These are phyloP conservation scores for Colletotrichum sp. DNA, from an alignment of 2,329 filamentous ascomycete genomes.

Conservation along the genomic window DNA sequence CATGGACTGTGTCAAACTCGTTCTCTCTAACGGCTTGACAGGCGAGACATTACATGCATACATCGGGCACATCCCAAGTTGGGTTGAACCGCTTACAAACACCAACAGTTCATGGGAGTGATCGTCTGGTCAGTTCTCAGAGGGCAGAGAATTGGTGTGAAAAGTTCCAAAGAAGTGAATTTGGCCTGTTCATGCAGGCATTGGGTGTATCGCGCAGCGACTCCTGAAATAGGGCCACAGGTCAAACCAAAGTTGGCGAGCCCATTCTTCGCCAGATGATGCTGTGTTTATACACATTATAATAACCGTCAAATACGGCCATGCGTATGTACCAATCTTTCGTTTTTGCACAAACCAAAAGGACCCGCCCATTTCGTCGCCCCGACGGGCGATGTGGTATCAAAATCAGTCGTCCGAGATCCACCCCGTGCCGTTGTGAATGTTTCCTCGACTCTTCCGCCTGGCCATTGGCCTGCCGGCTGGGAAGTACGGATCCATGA, in stretches of 20 bases:
- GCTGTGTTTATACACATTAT: slow-evolving; percentile 9
- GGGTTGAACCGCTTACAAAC: not conserved
- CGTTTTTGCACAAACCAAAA: not conserved
- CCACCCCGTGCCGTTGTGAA: slow-evolving; percentile 7
- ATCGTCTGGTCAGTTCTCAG: not conserved
- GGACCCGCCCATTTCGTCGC: not conserved
- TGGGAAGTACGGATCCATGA: slow-evolving; percentile 15
- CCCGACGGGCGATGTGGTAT: not conserved
- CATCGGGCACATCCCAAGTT: not conserved
- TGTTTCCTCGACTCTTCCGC: not conserved
- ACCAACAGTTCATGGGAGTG: not conserved
- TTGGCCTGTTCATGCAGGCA: not conserved
- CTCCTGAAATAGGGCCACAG: not conserved
- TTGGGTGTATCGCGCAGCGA: not conserved
- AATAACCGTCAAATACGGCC: not conserved
- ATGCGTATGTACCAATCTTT: not conserved
- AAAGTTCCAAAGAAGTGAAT: slow-evolving; percentile 1
- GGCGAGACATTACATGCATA: not conserved
- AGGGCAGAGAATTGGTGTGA: not conserved
- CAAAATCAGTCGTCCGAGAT: slow-evolving; percentile 4
- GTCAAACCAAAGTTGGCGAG: not conserved
- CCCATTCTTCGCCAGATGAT: not conserved
- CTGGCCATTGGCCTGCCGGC: slow-evolving; percentile 6
- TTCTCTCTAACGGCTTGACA: not conserved
- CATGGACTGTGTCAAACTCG: slow-evolving; percentile 5